phyloP scores from a whole-genome alignment of 345 rosid species.

The Firmiana major region DNA sequence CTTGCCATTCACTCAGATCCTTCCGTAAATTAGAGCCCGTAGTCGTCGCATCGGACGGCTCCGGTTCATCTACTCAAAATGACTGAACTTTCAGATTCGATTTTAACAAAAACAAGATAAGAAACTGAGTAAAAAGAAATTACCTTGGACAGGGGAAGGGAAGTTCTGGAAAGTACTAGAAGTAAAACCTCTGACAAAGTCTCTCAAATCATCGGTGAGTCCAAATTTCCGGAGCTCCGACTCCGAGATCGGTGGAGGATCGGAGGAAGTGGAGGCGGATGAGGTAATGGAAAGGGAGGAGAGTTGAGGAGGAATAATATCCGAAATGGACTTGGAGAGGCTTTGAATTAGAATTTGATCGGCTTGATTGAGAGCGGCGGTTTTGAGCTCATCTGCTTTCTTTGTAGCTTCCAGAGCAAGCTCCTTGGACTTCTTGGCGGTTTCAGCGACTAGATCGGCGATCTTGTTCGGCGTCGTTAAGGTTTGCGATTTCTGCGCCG shows the following conservation, averaged over 20 bases:
- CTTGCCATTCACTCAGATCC: constrained; percentile 96
- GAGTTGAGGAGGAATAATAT: constrained; percentile 60
- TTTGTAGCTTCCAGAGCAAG: constrained; percentile 90
- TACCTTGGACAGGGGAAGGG: constrained; percentile 35
- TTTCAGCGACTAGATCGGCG: constrained; percentile 78
- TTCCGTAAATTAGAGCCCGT: constrained; percentile 65
- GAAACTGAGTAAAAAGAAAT: neutral
- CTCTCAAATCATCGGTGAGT: constrained; percentile 77
- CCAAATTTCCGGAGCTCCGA: constrained; percentile 66
- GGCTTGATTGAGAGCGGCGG: constrained; percentile 79
- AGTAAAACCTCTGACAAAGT: constrained; percentile 75
- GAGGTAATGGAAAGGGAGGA: constrained; percentile 41
- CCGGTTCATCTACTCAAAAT: constrained; percentile 39
- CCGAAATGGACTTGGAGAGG: constrained; percentile 63
- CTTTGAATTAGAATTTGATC: constrained; percentile 85
- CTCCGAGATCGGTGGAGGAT: constrained; percentile 28
- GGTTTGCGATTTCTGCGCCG: constrained; percentile 72
- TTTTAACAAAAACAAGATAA: neutral
- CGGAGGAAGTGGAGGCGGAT: constrained; percentile 32
- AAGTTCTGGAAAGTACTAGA: constrained; percentile 78
- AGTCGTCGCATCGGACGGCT: constrained; percentile 37
- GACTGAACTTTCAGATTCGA: neutral
- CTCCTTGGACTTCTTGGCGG: constrained; percentile 85
- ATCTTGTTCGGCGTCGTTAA: constrained; percentile 54
- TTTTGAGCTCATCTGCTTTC: constrained; percentile 64